These are phyloP conservation scores for Saturnispora kantuleensis DNA, from an alignment of 805 yeast genomes.

Conservation along the genomic window DNA sequence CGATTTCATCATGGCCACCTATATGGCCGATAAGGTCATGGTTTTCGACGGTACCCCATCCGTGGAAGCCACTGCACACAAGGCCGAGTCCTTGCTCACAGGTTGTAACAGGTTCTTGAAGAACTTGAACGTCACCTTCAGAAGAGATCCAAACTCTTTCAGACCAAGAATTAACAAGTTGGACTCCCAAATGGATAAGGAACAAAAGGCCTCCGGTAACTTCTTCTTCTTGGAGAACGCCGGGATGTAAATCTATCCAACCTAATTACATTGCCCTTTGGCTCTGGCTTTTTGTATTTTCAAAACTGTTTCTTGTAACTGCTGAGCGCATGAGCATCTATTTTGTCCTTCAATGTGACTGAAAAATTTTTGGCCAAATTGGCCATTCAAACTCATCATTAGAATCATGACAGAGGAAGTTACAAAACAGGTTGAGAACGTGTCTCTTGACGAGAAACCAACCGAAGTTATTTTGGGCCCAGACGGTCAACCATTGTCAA, in stretches of 20 bases:
- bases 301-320: neutral
- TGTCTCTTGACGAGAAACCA: constrained; percentile 15
- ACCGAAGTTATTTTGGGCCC: constrained; percentile 24
- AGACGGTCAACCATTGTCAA: constrained; percentile 82
- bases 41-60: constrained; percentile 97
- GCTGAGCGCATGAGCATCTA: constrained; percentile 1
- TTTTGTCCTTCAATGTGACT: neutral
- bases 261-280: neutral
- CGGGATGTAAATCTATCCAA: constrained; percentile 25
- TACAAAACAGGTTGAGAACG: constrained; percentile 21
- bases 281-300: too few species aligned
- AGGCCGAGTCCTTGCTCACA: constrained; percentile 88
- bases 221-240: constrained; percentile 86
- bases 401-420: constrained; percentile 22
- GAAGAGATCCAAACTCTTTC: constrained; percentile 97
- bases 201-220: constrained; percentile 87
- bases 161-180: constrained; percentile 98
- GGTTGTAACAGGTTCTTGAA: constrained; percentile 97
- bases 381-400: too few species aligned
- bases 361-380: neutral
- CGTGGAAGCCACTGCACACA: constrained; percentile 68
- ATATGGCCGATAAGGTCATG: constrained; percentile 96
- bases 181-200: constrained; percentile 98
- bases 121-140: constrained; percentile 93
- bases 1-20: constrained; percentile 99